Evolutionary conservation across 805 yeast genomes (phyloP).

Genomic region (Lipomyces starkeyi): DNA sequence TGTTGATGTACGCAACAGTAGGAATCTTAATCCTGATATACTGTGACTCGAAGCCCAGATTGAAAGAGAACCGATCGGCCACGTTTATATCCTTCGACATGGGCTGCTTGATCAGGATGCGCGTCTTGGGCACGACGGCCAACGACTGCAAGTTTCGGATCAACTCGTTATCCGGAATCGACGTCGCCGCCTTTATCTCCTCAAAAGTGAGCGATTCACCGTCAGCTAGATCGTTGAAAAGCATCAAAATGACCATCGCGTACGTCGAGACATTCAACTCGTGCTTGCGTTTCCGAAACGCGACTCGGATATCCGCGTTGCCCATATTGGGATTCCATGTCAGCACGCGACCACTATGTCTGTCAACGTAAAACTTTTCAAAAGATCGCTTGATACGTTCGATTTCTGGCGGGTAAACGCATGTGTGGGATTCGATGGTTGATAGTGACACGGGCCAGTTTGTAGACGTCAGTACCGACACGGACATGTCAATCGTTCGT

Average conservation of each 20-base stretch:
- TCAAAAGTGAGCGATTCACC: conserved; percentile 57
- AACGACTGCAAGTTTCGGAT: conserved; percentile 80
- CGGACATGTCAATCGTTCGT: conserved; percentile 52
- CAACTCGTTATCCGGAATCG: conserved; percentile 75
- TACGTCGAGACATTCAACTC: conserved; percentile 81
- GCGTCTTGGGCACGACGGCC: conserved; percentile 79
- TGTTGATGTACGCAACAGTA: conserved; percentile 56
- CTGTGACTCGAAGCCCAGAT: conserved; percentile 70
- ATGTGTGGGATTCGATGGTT: conserved; percentile 41
- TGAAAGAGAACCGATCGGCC: conserved; percentile 68
- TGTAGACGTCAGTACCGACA: conserved; percentile 63
- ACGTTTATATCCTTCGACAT: conserved; percentile 71
- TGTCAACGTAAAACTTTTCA: conserved; percentile 56
- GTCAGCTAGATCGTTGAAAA: conserved; percentile 63
- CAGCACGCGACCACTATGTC: conserved; percentile 64
- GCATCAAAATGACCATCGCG: conserved; percentile 76
- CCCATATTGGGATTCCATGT: conserved; percentile 79
- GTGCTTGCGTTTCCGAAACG: conserved; percentile 71
- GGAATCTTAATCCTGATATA: conserved; percentile 73
- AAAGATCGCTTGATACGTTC: conserved; percentile 53
- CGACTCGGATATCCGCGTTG: conserved; percentile 75
- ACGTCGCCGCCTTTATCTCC: conserved; percentile 68
- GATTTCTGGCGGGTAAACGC: conserved; percentile 52
- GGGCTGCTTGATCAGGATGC: conserved; percentile 76
- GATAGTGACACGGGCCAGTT: conserved; percentile 69